Evolutionary conservation across 176 grass and related monocot species (phyloP), one percentile per base, ranked within the genome.

Genomic region (Carex littledalei): DNA sequence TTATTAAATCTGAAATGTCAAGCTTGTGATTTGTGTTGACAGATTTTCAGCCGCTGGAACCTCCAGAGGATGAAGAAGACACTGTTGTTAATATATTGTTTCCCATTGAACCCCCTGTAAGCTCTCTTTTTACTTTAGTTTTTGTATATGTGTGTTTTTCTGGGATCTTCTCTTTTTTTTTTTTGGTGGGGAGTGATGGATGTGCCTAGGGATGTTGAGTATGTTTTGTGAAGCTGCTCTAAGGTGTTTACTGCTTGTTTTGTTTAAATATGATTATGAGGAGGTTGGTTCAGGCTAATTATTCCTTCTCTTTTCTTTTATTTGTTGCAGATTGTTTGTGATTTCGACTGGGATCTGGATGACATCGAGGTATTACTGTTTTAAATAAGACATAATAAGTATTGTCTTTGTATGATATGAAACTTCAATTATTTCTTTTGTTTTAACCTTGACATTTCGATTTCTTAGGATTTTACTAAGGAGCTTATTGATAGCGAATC

Each of bases 341-440:
- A 98, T 78, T 95, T 89, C 26, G 91, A 98, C 67, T 93, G 89
- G 91, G 93, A 93, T 22, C 73, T 93, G 88, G 95, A 98, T 88
- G 88, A 90, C 16, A 69, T 89, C 1, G 88, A 98, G 95, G 95
- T 98, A 79, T 74, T 11, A 55, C 50, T 85, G 8, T 75, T 62
- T 41, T 8, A 77, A 47, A 37, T n/a, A 72, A 18, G 65, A 84
- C 68, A 39, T 56, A 68, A 68, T 41, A 81, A 54, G 32, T 32
- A 45, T 2, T 74, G 72, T 29, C 11, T 53, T 78, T 12, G 26
- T 6, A 73, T 59, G 3, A 12, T 81, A 70, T 84, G 47, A 50
- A 50, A 50, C 47, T 2, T 53, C 65, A 57, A 35, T 18, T n/a
- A n/a, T 35, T 37, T 55, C 15, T 70, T 74, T 81, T 63, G 63